phyloP scores from a whole-genome alignment of 345 rosid genomes.

The Hibiscus mutabilis region DNA sequence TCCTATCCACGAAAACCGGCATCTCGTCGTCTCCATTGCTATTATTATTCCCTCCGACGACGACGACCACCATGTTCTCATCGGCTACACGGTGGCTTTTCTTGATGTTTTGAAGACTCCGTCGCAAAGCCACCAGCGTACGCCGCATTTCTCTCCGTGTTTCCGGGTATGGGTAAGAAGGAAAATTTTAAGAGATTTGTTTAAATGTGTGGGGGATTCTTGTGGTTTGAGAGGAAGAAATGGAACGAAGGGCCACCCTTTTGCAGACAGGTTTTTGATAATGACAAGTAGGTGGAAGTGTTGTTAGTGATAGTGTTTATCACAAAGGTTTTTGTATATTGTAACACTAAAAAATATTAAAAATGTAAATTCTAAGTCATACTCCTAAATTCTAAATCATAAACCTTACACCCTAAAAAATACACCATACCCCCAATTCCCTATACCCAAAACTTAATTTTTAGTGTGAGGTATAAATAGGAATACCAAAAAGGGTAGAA shows the following conservation, averaged over 20 bases:
- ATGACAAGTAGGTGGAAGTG: not conserved
- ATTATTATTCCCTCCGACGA: not conserved
- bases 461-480: no score
- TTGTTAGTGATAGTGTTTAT: not conserved
- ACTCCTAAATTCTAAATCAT: no score
- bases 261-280: not conserved
- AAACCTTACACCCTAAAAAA: no score
- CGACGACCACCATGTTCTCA: conserved; percentile 32
- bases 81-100: conserved; percentile 56
- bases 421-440: no score
- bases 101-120: not conserved
- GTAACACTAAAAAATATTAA: no score
- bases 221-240: not conserved
- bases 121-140: not conserved
- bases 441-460: no score
- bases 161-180: not conserved
- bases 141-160: not conserved
- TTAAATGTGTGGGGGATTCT: no score
- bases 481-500: no score
- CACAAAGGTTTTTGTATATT: no score
- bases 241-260: not conserved
- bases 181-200: not conserved
- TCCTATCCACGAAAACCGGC: not conserved
- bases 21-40: not conserved
- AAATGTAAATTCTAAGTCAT: no score